Conservation (phyloP, 139 green algal species). For the Yamagishiella unicocca region DNA sequence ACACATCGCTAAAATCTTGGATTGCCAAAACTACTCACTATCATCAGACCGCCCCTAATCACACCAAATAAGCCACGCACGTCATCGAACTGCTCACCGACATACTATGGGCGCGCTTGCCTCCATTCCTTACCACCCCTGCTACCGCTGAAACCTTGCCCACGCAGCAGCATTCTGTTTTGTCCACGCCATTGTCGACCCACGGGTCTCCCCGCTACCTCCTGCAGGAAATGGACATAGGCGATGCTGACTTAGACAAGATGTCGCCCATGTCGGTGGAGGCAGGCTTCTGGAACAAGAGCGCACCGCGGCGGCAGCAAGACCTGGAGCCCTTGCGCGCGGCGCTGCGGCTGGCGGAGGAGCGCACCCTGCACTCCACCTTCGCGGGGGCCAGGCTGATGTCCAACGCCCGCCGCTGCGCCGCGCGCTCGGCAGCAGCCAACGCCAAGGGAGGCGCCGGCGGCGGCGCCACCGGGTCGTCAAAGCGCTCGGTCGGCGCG, state of each 20-base stretch:
- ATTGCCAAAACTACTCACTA: too few species aligned
- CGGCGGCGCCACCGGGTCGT: too few species aligned
- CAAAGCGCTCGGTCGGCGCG: neutral
- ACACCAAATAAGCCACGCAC: too few species aligned
- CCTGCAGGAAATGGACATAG: slow-evolving; percentile 7
- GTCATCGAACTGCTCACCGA: too few species aligned
- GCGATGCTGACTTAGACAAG: neutral
- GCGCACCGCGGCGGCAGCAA: neutral
- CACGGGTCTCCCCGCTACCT: slow-evolving; percentile 6
- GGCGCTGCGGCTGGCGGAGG: slow-evolving; percentile 1
- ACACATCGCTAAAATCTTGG: too few species aligned
- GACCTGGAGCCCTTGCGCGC: neutral
- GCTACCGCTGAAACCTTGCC: too few species aligned
- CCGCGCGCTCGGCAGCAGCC: neutral
- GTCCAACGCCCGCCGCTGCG: slow-evolving; percentile 27
- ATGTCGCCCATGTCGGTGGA: slow-evolving; percentile 20
- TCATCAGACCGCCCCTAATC: too few species aligned
- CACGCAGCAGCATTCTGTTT: too few species aligned
- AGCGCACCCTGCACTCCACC: slow-evolving; percentile 12
- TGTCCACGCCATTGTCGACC: too few species aligned
- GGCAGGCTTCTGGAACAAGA: neutral
- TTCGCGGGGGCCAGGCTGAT: slow-evolving; percentile 12
- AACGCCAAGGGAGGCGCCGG: neutral
- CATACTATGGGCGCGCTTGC: too few species aligned
- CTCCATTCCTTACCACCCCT: too few species aligned